Evolutionary conservation across 2,329 filamentous ascomycete species (phyloP).

Genomic region (Tolypocladium ovalisporum): DNA sequence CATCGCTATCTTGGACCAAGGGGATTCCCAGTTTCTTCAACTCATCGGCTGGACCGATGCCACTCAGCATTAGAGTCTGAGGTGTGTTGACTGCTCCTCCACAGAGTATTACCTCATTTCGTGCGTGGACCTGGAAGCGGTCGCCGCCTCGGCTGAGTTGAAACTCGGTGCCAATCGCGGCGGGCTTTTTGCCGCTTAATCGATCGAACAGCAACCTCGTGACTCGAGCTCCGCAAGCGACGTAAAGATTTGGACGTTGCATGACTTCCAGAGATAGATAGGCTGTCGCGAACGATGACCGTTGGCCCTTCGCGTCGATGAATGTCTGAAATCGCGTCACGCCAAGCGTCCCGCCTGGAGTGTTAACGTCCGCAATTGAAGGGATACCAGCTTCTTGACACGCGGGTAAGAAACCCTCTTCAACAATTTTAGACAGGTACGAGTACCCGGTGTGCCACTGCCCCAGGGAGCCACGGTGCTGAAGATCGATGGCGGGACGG

Average conservation of each 20-base stretch:
- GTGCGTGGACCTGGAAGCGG: not conserved
- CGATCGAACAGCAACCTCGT: not conserved
- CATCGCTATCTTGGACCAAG: not conserved
- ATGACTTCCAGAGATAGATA: not conserved
- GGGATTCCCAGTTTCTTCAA: not conserved
- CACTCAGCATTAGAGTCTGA: not conserved
- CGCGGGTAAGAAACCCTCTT: not conserved
- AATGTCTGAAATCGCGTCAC: not conserved
- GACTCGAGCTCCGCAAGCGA: not conserved
- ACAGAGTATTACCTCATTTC: not conserved
- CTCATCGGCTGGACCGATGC: not conserved
- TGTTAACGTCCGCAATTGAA: not conserved
- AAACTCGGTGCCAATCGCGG: not conserved
- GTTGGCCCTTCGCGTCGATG: not conserved
- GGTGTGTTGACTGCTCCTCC: not conserved
- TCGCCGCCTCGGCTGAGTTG: not conserved
- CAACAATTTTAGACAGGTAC: not conserved
- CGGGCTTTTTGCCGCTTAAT: not conserved
- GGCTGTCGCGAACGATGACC: not conserved
- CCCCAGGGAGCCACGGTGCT: not conserved
- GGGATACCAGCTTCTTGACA: not conserved
- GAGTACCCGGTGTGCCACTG: not conserved
- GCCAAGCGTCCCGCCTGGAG: not conserved
- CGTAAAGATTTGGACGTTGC: not conserved
- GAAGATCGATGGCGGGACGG: conserved; percentile 5